Evolutionary conservation across 768 basidiomycete species (phyloP).

Genomic region (Roridomyces roridus): DNA sequence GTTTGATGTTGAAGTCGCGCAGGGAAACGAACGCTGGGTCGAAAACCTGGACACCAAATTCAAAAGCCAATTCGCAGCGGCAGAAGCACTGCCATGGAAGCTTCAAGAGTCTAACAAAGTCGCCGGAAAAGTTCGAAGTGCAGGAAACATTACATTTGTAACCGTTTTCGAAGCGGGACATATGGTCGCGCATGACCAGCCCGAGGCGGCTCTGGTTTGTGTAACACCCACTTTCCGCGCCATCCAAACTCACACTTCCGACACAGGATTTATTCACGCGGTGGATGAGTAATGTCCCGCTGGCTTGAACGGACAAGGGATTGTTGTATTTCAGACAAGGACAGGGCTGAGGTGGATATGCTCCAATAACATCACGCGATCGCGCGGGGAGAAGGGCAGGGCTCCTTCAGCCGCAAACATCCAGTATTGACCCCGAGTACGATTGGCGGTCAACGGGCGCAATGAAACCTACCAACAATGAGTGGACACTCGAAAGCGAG

Average conservation of each 20-base stretch:
- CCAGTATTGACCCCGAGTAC: constrained; percentile 20
- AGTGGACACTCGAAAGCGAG: background rate
- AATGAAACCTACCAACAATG: constrained; percentile 9
- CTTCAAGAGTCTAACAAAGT: constrained; percentile 36
- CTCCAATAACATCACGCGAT: background rate
- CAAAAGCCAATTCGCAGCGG: constrained; percentile 41
- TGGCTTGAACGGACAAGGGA: background rate
- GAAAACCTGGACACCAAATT: constrained; percentile 43
- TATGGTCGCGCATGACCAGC: constrained; percentile 56
- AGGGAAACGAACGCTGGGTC: constrained; percentile 52
- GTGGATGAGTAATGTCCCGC: constrained; percentile 15
- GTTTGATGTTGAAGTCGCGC: no score
- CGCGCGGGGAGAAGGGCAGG: constrained; percentile 13
- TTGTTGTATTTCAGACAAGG: background rate
- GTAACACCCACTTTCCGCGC: background rate
- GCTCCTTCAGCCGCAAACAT: constrained; percentile 19
- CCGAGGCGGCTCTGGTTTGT: constrained; percentile 46
- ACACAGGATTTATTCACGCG: constrained; percentile 18
- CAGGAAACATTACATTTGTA: constrained; percentile 57
- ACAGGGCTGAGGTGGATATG: constrained; percentile 6
- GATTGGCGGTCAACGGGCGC: constrained; percentile 5
- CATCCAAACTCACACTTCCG: background rate
- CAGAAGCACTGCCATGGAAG: constrained; percentile 39
- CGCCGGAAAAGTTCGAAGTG: constrained; percentile 49
- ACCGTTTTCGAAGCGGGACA: constrained; percentile 56